Evolutionary conservation across 2,329 filamentous ascomycete species (phyloP).

Genomic region (Drechslera avenae): DNA sequence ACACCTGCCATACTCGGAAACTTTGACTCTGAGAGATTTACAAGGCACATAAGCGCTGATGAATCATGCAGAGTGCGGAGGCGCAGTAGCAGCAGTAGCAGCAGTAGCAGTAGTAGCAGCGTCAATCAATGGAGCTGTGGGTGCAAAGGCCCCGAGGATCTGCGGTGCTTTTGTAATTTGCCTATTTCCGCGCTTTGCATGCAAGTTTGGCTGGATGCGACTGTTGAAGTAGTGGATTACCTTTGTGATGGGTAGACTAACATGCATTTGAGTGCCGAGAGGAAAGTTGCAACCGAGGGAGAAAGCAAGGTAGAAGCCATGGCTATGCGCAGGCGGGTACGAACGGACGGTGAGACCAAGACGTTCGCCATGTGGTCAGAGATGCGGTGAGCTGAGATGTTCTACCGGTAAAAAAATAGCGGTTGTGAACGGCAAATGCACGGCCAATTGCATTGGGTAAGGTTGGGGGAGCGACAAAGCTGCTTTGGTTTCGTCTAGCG

Average conservation of each 20-base stretch:
- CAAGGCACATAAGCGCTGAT: neutral
- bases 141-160: no score
- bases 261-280: no score
- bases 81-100: no score
- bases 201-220: no score
- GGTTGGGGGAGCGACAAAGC: neutral
- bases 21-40: neutral
- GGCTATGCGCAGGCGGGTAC: no score
- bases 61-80: conserved; percentile 1
- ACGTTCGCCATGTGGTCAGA: no score
- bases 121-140: neutral
- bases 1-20: neutral
- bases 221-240: no score
- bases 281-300: no score
- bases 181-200: neutral
- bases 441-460: neutral
- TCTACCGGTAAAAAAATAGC: neutral
- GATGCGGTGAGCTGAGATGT: neutral
- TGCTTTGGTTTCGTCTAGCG: neutral
- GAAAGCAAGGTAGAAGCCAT: no score
- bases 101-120: neutral
- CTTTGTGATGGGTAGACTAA: no score
- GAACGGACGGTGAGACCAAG: no score
- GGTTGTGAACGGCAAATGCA: neutral
- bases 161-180: no score